Base-by-base conservation (phyloP, 345 rosid species). In the Erucastrum elatum region DNA sequence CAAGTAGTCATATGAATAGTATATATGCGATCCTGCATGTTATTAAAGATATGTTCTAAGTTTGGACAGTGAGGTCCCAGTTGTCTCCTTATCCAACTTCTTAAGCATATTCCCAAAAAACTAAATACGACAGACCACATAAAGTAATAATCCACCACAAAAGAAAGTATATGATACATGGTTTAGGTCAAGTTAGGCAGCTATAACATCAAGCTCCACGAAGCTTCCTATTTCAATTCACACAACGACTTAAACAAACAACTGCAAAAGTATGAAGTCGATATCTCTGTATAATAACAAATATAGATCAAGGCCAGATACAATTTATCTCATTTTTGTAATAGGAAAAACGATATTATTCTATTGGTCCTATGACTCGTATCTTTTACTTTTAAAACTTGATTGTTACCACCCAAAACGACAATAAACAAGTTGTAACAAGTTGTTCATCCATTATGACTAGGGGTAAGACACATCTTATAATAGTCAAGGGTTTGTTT, bases 181-280 rank as follows among this genome's bases (percentile, higher is more conserved):
- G 25, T 17, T 68, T 13, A 49, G 78, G 82, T 79, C 82, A 79
- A 79, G 82, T 79, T 79, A 55, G 82, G 74, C 82, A 73, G 74
- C 82, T 73, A 61, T 26, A 59, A 35, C 64, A 73, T 4, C 78
- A 67, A 67, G 58, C 15, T 73, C 65, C 78, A 79, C 13, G 78
- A 79, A 79, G 65, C 74, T 73, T 79, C 82, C 34, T 79, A 25
- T 78, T 72, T 72, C 74, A 73, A 15, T 73, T 79, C 67, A 73
- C 74, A 73, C 70, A 17, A 59, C 25, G 77, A 79, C 69, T 78
- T 5, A 39, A 30, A 10, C 71, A 71, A 64, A 37, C 25, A 65
- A 59, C 61, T 31, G 62, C 15, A 33, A 27, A 62, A 61, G 66
- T 78, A 66, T 33, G 51, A 78, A 66, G 73, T 56, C 17, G 66